These are phyloP conservation scores for Penicillium canariense DNA, from an alignment of 495 filamentous ascomycete genomes.

Conservation along the genomic window DNA sequence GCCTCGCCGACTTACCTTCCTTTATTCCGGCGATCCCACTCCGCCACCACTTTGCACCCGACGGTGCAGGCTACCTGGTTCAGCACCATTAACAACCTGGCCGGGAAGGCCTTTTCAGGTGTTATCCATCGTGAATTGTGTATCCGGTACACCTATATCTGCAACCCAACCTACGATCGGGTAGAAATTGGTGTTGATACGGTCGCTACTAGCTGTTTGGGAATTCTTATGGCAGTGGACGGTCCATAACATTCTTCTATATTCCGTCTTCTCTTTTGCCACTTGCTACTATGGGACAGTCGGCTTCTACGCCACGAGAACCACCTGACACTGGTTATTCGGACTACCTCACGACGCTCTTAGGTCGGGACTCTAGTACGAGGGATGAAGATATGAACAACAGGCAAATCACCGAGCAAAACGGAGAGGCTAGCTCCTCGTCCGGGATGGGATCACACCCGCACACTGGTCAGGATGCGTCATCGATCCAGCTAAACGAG, in stretches of 20 bases:
- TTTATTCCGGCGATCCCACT: conserved; percentile 15
- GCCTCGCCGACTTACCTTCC: conserved; percentile 7
- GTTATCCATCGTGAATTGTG: background rate
- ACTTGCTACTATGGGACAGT: conserved; percentile 50
- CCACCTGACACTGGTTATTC: conserved; percentile 28
- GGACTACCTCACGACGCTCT: conserved; percentile 21
- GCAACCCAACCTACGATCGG: background rate
- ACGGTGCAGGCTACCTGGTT: background rate
- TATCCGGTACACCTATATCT: background rate
- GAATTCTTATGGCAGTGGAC: conserved; percentile 36
- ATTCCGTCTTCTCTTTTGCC: conserved; percentile 11
- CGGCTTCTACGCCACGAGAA: conserved; percentile 45
- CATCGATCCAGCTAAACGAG: conserved; percentile 12
- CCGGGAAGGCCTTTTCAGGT: no score
- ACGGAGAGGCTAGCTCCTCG: conserved; percentile 24
- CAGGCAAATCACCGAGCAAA: conserved; percentile 30
- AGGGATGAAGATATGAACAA: conserved; percentile 47
- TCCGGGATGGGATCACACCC: conserved; percentile 18
- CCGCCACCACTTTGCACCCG: background rate
- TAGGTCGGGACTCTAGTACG: conserved; percentile 22
- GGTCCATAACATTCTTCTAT: conserved; percentile 23
- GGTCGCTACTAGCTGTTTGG: conserved; percentile 10
- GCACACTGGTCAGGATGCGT: conserved; percentile 15
- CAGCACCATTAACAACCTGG: no score
- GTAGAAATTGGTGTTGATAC: background rate